Evolutionary conservation across 495 filamentous ascomycete species (phyloP), one percentile per base, ranked within the genome.

Genomic region (Aspergillus ellipticus): DNA sequence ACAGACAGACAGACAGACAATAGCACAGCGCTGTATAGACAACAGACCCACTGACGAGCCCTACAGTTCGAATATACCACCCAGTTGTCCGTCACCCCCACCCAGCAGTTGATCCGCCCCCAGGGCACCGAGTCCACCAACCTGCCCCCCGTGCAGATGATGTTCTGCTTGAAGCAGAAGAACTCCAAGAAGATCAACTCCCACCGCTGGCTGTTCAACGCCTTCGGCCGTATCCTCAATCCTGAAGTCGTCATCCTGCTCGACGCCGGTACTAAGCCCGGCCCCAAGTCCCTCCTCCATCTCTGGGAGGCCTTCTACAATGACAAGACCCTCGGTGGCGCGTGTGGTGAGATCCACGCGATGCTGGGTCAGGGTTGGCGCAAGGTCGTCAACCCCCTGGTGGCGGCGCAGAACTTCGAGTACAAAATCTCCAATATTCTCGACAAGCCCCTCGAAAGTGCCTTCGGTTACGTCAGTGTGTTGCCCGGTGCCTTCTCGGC

Each of bases 101-200:
- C 82, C 67, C 94, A 97, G 74, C 93, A 96, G 75, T 83, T 98
- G 58, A 90, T 97, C 66, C 88, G 94, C 7, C 94, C 94, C 4
- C 83, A 86, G 24, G 90, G 91, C 51, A 90, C 92, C 61, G 82
- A 85, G 49, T 78, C 89, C n/a, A 81, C 76, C 60, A 96, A 89
- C 15, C 82, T 98, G 17, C 93, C 94, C 9, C 94, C 94, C 0
- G 92, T 96, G 19, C 94, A 98, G 77, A 92, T 97, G 84, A 94
- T 98, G 61, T 97, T 98, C 77, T 98, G 94, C 65, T 72, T 98
- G 59, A 98, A 98, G 76, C 92, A 96, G 74, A 91, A 96, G 77
- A 98, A 98, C 79, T 93, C 82, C 79, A 97, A 98, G 77, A 98
- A 98, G 82, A 98, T 98, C 79, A 98, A 98, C 76, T 97, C 94